A percentile compares a stretch with the other conserved stretches of the same genome.
phyloP scores from a whole-genome alignment of 768 basidiomycete genomes.

The Lactifluus subvellereus region DNA sequence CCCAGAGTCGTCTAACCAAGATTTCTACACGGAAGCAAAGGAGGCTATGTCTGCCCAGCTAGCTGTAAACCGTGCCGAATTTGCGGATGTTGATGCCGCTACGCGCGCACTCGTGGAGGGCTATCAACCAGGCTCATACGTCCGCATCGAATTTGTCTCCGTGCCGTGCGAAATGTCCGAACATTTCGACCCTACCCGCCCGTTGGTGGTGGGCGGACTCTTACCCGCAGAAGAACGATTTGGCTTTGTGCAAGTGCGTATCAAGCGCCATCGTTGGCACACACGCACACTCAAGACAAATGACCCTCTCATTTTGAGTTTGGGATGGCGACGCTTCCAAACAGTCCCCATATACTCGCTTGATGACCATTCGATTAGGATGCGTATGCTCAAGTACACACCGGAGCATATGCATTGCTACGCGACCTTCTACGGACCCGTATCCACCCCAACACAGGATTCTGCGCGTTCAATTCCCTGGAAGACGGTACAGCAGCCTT shows the following conservation, averaged over 20 bases:
- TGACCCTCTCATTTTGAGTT: constrained; percentile 90
- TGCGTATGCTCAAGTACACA: constrained; percentile 99
- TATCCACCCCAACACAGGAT: constrained; percentile 86
- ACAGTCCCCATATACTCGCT: constrained; percentile 91
- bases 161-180: constrained; percentile 92
- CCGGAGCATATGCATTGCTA: constrained; percentile 99
- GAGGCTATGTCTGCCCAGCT: constrained; percentile 85
- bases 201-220: constrained; percentile 88
- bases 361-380: constrained; percentile 96
- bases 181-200: constrained; percentile 87
- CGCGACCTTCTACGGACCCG: constrained; percentile 95
- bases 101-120: constrained; percentile 84
- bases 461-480: constrained; percentile 94
- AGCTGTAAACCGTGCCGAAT: constrained; percentile 78
- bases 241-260: constrained; percentile 89
- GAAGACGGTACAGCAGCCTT: constrained; percentile 64
- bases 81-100: constrained; percentile 70
- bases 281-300: constrained; percentile 90
- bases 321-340: constrained; percentile 99
- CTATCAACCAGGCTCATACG: constrained; percentile 83
- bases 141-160: constrained; percentile 79
- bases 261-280: constrained; percentile 97
- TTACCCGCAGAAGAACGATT: constrained; percentile 86
- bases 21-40: constrained; percentile 90
- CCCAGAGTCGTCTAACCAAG: constrained; percentile 66